These are phyloP conservation scores for Colletotrichum salicis DNA, from an alignment of 2,329 filamentous ascomycete genomes.

Conservation along the genomic window DNA sequence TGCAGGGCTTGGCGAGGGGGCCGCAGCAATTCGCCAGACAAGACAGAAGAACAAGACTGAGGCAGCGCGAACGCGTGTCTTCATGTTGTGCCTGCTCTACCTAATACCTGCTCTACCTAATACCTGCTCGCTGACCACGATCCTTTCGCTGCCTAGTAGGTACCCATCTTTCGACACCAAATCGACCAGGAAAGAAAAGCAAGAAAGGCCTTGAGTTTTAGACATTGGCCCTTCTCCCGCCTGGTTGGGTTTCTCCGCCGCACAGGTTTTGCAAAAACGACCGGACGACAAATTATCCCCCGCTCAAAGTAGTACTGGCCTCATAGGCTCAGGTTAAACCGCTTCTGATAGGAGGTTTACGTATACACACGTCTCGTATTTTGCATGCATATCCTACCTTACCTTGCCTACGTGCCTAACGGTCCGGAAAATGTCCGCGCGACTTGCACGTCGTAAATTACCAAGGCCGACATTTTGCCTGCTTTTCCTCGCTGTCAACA, in stretches of 20 bases:
- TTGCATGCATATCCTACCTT: neutral
- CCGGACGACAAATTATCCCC: neutral
- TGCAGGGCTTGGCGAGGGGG: constrained; percentile 15
- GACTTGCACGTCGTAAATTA: neutral
- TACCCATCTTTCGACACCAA: neutral
- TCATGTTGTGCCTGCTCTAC: neutral
- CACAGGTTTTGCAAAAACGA: neutral
- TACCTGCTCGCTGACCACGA: neutral
- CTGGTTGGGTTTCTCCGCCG: neutral
- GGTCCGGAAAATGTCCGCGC: neutral
- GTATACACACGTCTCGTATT: neutral
- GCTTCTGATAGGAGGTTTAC: neutral
- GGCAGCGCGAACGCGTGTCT: neutral
- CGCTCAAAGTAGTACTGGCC: neutral
- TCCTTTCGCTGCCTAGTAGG: neutral
- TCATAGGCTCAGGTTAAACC: neutral
- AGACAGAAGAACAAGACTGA: neutral
- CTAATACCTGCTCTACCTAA: neutral
- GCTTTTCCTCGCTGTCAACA: neutral
- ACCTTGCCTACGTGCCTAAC: neutral
- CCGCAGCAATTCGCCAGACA: neutral
- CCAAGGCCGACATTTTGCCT: neutral
- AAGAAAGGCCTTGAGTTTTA: neutral
- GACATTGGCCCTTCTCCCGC: neutral
- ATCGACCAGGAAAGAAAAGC: neutral